Evolutionary conservation across 257 asterid genomes (phyloP).

Genomic region (Handroanthus guayacan): DNA sequence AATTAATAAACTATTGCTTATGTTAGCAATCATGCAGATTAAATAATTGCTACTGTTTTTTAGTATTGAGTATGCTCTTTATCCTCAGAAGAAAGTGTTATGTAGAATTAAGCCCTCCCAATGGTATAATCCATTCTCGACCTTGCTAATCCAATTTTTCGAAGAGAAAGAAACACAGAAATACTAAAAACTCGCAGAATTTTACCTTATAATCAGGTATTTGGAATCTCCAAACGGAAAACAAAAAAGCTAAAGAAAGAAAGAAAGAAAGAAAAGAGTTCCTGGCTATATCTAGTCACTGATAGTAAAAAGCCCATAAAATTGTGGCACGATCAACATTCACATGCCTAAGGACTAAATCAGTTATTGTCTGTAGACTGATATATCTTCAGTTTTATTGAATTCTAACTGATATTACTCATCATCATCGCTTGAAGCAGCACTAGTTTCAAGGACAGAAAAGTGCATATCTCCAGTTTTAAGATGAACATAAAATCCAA

Average conservation of each 20-base stretch:
- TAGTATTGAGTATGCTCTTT: not conserved
- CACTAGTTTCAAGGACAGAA: not conserved
- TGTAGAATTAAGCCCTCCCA: no score
- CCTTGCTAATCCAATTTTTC: not conserved
- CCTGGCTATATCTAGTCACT: not conserved
- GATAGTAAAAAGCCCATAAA: not conserved
- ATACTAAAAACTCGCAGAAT: not conserved
- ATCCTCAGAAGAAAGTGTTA: not conserved
- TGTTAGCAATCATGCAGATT: slow-evolving; percentile 9
- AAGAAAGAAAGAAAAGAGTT: no score
- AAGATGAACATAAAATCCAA: slow-evolving; percentile 11
- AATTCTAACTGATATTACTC: not conserved
- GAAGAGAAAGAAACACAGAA: not conserved
- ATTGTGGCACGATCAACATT: not conserved
- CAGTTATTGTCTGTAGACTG: not conserved
- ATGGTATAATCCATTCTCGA: no score
- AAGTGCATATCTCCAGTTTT: slow-evolving; percentile 1
- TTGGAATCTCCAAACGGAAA: not conserved
- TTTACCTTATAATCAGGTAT: not conserved
- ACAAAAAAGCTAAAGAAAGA: no score
- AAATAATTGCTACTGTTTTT: not conserved
- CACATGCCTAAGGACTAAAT: not conserved
- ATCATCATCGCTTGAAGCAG: not conserved
- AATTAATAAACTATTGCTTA: not conserved
- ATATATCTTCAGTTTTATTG: not conserved